These are phyloP conservation scores for Fraxinus velutina DNA, from an alignment of 305 asterid species.

Conservation along the genomic window DNA sequence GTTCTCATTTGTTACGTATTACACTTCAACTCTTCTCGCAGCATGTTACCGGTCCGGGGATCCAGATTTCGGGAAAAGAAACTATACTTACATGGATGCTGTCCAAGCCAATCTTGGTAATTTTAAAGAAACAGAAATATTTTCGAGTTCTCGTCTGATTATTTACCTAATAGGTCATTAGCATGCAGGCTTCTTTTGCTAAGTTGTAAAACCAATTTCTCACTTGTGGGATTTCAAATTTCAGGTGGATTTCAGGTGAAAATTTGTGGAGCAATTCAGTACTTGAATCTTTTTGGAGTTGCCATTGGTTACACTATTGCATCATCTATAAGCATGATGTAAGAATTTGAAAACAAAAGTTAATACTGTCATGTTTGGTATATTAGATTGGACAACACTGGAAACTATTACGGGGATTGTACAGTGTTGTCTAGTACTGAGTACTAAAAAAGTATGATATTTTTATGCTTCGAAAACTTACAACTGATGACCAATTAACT, in stretches of 20 bases:
- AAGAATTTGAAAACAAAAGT: neutral
- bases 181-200: constrained; percentile 37
- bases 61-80: constrained; percentile 34
- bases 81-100: constrained; percentile 51
- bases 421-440: neutral
- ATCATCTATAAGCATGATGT: neutral
- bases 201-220: constrained; percentile 47
- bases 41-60: constrained; percentile 35
- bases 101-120: constrained; percentile 34
- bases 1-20: constrained; percentile 38
- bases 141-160: neutral
- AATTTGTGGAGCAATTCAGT: neutral
- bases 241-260: neutral
- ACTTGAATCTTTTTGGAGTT: too few relatives aligned
- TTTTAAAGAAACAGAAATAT: neutral
- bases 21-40: constrained; percentile 37
- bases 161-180: neutral
- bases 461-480: neutral
- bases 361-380: neutral
- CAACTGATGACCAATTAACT: neutral
- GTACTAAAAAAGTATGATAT: neutral
- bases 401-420: neutral
- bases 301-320: neutral
- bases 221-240: neutral
- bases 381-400: too few relatives aligned